Evolutionary conservation across 345 rosid genomes (phyloP), one percentile per base, ranked within the genome.

Genomic region (Linum trigynum): DNA sequence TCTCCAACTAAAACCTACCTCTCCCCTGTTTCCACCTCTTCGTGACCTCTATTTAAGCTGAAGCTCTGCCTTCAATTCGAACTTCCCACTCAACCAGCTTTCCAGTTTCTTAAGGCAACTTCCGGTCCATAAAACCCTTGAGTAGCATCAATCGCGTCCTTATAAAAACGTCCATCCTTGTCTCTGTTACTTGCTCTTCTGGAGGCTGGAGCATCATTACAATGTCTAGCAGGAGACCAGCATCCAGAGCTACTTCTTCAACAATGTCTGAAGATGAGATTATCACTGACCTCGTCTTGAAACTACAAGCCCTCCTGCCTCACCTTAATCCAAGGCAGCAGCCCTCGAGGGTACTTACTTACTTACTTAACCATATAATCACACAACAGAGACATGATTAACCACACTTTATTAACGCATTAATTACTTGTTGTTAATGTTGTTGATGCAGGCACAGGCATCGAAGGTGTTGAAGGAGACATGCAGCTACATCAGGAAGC

Each of bases 401-500:
- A 55, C 4, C 16, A 55, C 12, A 55, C 12, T 55, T 55, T 15
- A 12, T 14, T 35, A 57, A 23, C 10, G 45, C 9, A 41, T 1
- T 41, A 8, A 41, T 8, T 4, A 17, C 35, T 45, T 36, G 17
- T 7, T 7, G 3, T 17, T 64, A 17, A 7, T 11, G 58, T 63
- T 0, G 65, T 62, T 53, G 65, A 55, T 59, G 61, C 39, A 84
- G 85, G 83, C 61, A 32, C 69, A 84, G 51, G 76, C 80, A 70
- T 72, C 84, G 40, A 69, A 61, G 53, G 63, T 81, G 39, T 55
- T 84, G 68, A 65, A 81, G 65, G 89, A 84, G 70, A 69, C 84
- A 60, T 81, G 85, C 70, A 75, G 59, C 61, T 79, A 79, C 73
- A 81, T 86, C 62, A 78, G 74, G 73, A 81, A 68, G 55, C 73